A percentile compares a stretch with the other conserved stretches of the same genome.
phyloP scores from a whole-genome alignment of 2,329 filamentous ascomycete genomes.

The Raffaelea albimanens region DNA sequence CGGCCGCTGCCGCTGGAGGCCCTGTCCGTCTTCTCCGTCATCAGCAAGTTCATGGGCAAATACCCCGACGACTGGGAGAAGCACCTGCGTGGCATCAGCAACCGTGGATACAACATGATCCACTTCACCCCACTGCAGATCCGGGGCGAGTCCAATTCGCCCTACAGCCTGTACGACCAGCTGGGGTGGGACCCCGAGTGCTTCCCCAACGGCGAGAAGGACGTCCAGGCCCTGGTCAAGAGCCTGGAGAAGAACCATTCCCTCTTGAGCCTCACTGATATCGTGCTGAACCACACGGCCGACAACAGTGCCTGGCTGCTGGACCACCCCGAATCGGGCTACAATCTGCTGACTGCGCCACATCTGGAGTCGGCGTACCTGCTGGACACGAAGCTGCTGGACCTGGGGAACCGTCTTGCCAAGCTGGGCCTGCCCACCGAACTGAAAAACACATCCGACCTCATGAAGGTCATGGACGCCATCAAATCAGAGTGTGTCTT shows the following conservation, averaged over 20 bases:
- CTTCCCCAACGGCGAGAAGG: slow-evolving; percentile 78
- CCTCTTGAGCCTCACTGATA: slow-evolving; percentile 82
- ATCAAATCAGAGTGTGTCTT: slow-evolving; percentile 74
- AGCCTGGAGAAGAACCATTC: slow-evolving; percentile 80
- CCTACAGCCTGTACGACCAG: slow-evolving; percentile 94
- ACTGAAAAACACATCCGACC: slow-evolving; percentile 60
- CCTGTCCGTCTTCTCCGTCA: slow-evolving; percentile 82
- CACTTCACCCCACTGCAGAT: slow-evolving; percentile 93
- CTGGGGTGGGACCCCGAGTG: slow-evolving; percentile 70
- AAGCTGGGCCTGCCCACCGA: slow-evolving; percentile 66
- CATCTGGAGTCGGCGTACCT: slow-evolving; percentile 58
- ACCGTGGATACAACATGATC: slow-evolving; percentile 96
- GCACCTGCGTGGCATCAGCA: slow-evolving; percentile 78
- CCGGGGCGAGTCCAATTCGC: slow-evolving; percentile 84
- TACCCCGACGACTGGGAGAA: slow-evolving; percentile 86
- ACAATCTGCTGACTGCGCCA: slow-evolving; percentile 86
- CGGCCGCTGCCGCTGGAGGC: slow-evolving; percentile 72
- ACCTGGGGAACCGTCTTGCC: slow-evolving; percentile 66
- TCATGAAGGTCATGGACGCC: slow-evolving; percentile 72
- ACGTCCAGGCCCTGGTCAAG: slow-evolving; percentile 65
- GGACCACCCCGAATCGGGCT: slow-evolving; percentile 89
- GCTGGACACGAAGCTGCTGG: slow-evolving; percentile 55
- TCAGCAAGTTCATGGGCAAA: slow-evolving; percentile 97
- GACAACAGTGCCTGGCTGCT: slow-evolving; percentile 92
- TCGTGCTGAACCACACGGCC: slow-evolving; percentile 96